Evolutionary conservation across 768 basidiomycete genomes (phyloP).

Genomic region (Wakefieldia striispora): DNA sequence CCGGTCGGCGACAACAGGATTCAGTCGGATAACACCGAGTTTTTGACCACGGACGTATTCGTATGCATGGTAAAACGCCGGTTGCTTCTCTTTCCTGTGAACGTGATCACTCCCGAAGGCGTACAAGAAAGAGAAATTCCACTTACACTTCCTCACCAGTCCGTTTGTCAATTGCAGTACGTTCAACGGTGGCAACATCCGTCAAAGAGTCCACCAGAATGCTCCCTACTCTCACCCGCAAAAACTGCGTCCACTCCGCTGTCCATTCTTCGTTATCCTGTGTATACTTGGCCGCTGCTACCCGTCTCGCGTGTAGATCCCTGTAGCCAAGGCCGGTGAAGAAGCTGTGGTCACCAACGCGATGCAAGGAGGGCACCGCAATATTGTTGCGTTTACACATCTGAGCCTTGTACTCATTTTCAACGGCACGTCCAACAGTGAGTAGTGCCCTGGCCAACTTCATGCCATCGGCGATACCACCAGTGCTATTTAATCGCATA

Average conservation of each 20-base stretch:
- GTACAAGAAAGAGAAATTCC: background rate
- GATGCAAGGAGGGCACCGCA: constrained; percentile 37
- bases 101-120: constrained; percentile 3
- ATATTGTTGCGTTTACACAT: constrained; percentile 69
- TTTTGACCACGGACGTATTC: constrained; percentile 94
- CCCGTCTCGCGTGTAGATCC: constrained; percentile 59
- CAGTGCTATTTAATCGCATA: constrained; percentile 75
- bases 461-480: constrained; percentile 82
- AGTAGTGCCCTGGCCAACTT: constrained; percentile 84
- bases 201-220: constrained; percentile 82
- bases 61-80: constrained; percentile 89
- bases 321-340: constrained; percentile 63
- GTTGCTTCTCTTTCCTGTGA: constrained; percentile 70
- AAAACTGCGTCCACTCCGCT: constrained; percentile 77
- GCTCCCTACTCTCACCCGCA: constrained; percentile 76
- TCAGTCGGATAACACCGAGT: constrained; percentile 87
- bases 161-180: constrained; percentile 53
- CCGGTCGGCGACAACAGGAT: constrained; percentile 73
- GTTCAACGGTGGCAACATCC: constrained; percentile 74
- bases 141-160: constrained; percentile 65
- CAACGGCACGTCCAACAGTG: constrained; percentile 77
- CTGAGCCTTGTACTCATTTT: constrained; percentile 87
- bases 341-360: constrained; percentile 37
- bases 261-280: constrained; percentile 70
- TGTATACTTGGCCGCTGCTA: constrained; percentile 63